Conservation (phyloP, 2,329 filamentous ascomycete species). For the Alternaria viburni region DNA sequence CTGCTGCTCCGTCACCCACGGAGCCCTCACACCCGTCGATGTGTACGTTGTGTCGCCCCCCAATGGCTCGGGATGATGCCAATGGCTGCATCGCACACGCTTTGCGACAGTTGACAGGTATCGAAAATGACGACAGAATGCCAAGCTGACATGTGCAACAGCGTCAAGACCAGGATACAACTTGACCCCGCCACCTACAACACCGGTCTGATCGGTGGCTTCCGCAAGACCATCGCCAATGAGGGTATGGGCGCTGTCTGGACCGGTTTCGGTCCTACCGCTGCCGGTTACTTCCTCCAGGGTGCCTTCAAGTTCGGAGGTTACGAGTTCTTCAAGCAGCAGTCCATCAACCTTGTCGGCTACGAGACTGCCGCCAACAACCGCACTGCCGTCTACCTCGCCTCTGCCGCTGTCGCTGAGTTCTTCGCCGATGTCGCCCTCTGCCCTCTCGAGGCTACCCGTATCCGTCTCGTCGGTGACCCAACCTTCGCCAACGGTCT, state of each 20-base stretch:
- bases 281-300: slow-evolving; percentile 92
- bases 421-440: slow-evolving; percentile 80
- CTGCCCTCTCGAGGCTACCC: slow-evolving; percentile 90
- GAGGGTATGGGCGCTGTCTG: slow-evolving; percentile 87
- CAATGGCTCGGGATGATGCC: slow-evolving; percentile 13
- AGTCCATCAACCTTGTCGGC: slow-evolving; percentile 80
- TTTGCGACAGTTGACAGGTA: slow-evolving; percentile 15
- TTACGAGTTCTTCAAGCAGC: slow-evolving; percentile 96
- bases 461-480: slow-evolving; percentile 90
- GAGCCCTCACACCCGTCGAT: slow-evolving; percentile 95
- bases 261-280: slow-evolving; percentile 85
- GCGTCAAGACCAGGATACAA: slow-evolving; percentile 95
- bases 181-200: slow-evolving; percentile 90
- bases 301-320: slow-evolving; percentile 93
- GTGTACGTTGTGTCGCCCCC: slow-evolving; percentile 73
- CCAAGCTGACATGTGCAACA: slow-evolving; percentile 50
- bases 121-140: slow-evolving; percentile 22
- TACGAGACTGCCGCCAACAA: slow-evolving; percentile 72
- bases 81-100: slow-evolving; percentile 35
- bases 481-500: slow-evolving; percentile 84
- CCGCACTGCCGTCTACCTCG: slow-evolving; percentile 82
- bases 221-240: slow-evolving; percentile 77
- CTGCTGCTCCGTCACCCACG: slow-evolving; percentile 98
- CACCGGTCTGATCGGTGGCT: slow-evolving; percentile 82
- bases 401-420: slow-evolving; percentile 65